These are phyloP conservation scores for Candida palmyrensis DNA, from an alignment of 805 yeast species.

Conservation along the genomic window DNA sequence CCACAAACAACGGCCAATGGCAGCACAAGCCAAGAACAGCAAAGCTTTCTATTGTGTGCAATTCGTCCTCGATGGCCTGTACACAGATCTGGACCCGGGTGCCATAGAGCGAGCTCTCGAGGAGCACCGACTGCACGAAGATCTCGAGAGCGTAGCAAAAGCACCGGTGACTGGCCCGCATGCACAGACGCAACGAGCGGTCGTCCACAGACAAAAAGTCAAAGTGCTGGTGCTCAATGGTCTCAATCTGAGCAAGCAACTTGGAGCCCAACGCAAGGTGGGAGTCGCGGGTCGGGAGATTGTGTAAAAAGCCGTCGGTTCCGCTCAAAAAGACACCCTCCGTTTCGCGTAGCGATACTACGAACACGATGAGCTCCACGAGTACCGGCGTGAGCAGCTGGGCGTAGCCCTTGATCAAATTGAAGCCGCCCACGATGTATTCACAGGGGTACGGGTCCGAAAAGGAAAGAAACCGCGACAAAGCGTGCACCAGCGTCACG, in stretches of 20 bases:
- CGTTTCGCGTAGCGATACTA: neutral
- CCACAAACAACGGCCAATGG: constrained; percentile 4
- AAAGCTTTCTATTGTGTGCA: neutral
- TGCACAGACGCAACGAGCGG: constrained; percentile 1
- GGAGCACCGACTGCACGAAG: constrained; percentile 1
- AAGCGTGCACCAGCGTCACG: neutral
- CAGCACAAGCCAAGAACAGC: neutral
- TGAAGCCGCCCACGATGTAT: constrained; percentile 1
- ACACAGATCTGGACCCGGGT: constrained; percentile 2
- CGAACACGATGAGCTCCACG: neutral
- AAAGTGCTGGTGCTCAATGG: neutral
- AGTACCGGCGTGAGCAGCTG: constrained; percentile 4
- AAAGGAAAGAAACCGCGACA: neutral
- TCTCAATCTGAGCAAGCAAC: neutral
- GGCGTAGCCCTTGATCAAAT: constrained; percentile 3
- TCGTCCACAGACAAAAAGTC: constrained; percentile 3
- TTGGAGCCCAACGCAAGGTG: neutral
- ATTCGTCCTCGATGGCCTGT: constrained; percentile 2
- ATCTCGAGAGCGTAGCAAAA: constrained; percentile 1
- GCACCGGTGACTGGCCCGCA: constrained; percentile 4
- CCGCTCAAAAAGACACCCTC: neutral
- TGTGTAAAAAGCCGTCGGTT: neutral
- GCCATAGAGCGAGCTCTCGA: constrained; percentile 3
- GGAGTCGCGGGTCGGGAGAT: neutral
- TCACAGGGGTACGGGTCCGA: neutral